A percentile compares a stretch with the other conserved stretches of the same genome.
Conservation (phyloP, 2,329 filamentous ascomycete species). For the Penicillium sp. region DNA sequence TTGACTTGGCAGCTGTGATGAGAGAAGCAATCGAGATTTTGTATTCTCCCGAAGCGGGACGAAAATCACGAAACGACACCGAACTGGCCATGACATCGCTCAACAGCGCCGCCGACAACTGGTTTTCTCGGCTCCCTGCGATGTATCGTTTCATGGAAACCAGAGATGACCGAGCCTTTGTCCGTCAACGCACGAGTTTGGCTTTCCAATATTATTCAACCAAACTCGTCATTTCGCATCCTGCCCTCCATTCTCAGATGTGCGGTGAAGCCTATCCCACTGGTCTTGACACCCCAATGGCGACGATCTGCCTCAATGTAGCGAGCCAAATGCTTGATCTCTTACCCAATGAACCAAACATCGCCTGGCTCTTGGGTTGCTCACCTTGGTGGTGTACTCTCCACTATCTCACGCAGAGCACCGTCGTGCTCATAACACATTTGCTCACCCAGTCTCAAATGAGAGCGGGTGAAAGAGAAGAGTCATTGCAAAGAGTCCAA, state of each 20-base stretch:
- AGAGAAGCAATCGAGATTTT: conserved; percentile 2
- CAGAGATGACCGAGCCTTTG: not conserved
- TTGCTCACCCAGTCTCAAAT: conserved; percentile 27
- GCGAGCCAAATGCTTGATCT: conserved; percentile 29
- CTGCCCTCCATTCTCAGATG: not conserved
- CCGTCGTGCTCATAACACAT: conserved; percentile 33
- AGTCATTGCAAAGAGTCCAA: conserved; percentile 23
- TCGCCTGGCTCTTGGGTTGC: conserved; percentile 24
- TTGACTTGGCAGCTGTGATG: conserved; percentile 4
- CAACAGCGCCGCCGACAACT: conserved; percentile 2
- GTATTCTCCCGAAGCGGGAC: conserved; percentile 1
- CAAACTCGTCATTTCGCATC: conserved; percentile 3
- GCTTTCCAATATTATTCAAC: conserved; percentile 8
- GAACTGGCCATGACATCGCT: conserved; percentile 2
- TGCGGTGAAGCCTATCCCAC: conserved; percentile 16
- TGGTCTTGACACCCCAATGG: conserved; percentile 28
- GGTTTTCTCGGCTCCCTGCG: conserved; percentile 1
- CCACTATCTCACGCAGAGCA: conserved; percentile 36
- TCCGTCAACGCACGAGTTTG: conserved; percentile 3
- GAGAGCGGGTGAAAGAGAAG: conserved; percentile 22
- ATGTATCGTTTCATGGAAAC: not conserved
- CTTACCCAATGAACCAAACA: conserved; percentile 30
- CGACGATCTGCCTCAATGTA: conserved; percentile 28
- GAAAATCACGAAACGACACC: not conserved
- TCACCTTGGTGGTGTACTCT: conserved; percentile 37